These are phyloP conservation scores for Cadophora sp. DNA, from an alignment of 2,329 filamentous ascomycete genomes.

Conservation along the genomic window DNA sequence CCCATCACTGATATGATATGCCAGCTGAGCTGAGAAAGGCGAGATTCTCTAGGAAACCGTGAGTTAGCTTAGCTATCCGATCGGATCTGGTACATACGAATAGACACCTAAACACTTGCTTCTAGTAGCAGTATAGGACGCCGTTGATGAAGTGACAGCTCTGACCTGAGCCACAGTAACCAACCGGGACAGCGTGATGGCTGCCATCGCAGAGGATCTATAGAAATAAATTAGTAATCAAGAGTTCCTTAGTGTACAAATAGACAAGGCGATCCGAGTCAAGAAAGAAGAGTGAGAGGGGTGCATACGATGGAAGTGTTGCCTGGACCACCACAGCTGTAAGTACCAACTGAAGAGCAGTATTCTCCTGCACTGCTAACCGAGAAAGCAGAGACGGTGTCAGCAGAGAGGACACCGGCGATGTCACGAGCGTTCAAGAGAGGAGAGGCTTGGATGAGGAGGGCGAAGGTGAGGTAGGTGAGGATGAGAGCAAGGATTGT, in stretches of 20 bases:
- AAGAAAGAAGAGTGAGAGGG: too few species aligned
- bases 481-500: background rate
- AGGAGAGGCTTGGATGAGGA: background rate
- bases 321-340: background rate
- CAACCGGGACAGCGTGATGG: background rate
- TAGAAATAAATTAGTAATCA: background rate
- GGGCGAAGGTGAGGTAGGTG: slow-evolving; percentile 1
- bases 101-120: too few species aligned
- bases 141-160: background rate
- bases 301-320: background rate
- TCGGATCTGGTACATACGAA: background rate
- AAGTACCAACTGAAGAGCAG: background rate
- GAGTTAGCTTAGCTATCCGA: background rate
- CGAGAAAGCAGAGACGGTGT: background rate
- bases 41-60: background rate
- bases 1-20: too few species aligned
- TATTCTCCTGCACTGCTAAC: background rate
- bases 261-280: background rate
- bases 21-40: too few species aligned
- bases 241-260: background rate
- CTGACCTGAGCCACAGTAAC: background rate
- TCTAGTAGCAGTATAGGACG: background rate
- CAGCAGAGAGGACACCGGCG: background rate
- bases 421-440: background rate
- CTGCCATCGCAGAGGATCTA: slow-evolving; percentile 3